Conservation (phyloP, 352 stramenopile genomes). For the Phytopythium sindhum region DNA sequence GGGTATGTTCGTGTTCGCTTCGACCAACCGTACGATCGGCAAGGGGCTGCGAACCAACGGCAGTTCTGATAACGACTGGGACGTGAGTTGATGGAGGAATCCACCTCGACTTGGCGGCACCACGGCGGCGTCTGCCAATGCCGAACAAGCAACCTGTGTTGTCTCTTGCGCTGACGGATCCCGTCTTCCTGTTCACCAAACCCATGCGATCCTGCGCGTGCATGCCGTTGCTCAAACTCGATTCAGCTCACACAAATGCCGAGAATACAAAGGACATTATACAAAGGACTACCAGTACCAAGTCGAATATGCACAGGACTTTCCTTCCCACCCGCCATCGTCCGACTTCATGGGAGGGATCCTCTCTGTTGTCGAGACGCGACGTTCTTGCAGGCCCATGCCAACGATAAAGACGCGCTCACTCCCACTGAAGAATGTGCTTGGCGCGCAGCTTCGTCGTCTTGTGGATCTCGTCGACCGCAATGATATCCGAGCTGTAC, state of each 20-base stretch:
- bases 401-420: not conserved
- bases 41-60: too few species aligned
- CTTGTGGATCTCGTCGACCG: slow-evolving; percentile 44
- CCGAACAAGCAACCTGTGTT: too few species aligned
- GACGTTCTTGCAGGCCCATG: not conserved
- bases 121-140: too few species aligned
- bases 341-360: not conserved
- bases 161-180: too few species aligned
- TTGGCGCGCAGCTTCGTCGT: slow-evolving; percentile 44
- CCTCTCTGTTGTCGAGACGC: not conserved
- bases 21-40: too few species aligned
- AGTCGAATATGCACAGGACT: not conserved
- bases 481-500: slow-evolving; percentile 21
- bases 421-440: slow-evolving; percentile 23
- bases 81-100: too few species aligned
- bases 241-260: not conserved
- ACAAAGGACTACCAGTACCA: not conserved
- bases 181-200: too few species aligned
- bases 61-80: too few species aligned
- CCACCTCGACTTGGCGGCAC: too few species aligned
- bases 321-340: not conserved
- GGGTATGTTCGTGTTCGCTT: too few species aligned
- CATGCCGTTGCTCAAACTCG: not conserved
- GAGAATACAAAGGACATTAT: not conserved
- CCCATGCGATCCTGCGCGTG: too few species aligned